Percentiles rank a stretch among this genome's conserved stretches.
phyloP scores from a whole-genome alignment of 2,329 filamentous ascomycete genomes.

The Arthrobotrys pseudoclavata region DNA sequence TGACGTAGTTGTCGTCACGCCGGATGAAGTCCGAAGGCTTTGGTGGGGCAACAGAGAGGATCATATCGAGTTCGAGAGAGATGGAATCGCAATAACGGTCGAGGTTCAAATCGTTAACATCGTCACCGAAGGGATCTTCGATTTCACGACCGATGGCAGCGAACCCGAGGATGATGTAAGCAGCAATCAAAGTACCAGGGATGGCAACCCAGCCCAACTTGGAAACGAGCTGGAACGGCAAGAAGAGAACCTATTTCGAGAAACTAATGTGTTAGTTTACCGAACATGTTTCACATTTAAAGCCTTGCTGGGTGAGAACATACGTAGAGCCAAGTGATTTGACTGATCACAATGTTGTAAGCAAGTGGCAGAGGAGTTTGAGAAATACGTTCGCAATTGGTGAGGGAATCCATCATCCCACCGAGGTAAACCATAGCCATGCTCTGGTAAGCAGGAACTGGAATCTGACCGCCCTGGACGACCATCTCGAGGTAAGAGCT shows the following conservation, averaged over 20 bases:
- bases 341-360: conserved; percentile 85
- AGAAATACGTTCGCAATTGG: conserved; percentile 81
- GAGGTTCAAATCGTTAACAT: conserved; percentile 84
- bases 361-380: conserved; percentile 85
- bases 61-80: conserved; percentile 79
- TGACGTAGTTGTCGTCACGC: conserved; percentile 66
- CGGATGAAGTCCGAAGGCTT: conserved; percentile 71
- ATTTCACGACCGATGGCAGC: conserved; percentile 82
- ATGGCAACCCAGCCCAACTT: conserved; percentile 80
- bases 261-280: background rate
- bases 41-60: conserved; percentile 73
- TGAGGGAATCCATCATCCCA: conserved; percentile 78
- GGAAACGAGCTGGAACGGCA: conserved; percentile 82
- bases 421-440: conserved; percentile 70
- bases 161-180: conserved; percentile 86
- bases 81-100: conserved; percentile 83
- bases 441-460: conserved; percentile 73
- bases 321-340: conserved; percentile 89
- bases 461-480: conserved; percentile 72
- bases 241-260: conserved; percentile 66
- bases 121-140: conserved; percentile 85
- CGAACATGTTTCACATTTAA: conserved; percentile 4
- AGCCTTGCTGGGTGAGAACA: conserved; percentile 6
- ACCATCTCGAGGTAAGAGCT: conserved; percentile 76
- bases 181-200: conserved; percentile 78